Percentiles rank a stretch among this genome's conserved stretches.
Evolutionary conservation across 768 basidiomycete species (phyloP).

Genomic region (Paxillus involutus): DNA sequence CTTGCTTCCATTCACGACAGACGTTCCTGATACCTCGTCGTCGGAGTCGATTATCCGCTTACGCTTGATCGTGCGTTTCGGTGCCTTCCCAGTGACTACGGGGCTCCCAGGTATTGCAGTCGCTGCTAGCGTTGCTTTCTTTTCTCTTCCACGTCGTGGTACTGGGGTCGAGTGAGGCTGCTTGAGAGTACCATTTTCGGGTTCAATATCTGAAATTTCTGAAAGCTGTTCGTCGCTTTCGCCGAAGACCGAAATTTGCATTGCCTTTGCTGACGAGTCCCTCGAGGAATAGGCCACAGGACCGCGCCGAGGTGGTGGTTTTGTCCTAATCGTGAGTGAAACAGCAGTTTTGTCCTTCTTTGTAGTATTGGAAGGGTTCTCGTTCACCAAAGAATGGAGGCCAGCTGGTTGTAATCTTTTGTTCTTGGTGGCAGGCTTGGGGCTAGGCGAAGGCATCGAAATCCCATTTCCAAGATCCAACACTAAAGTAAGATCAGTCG

Average conservation of each 20-base stretch:
- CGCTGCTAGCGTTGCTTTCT: background rate
- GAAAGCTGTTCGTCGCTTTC: slow-evolving; percentile 27
- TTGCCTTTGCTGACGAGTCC: slow-evolving; percentile 6
- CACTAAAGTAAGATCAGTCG: background rate
- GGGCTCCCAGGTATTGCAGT: background rate
- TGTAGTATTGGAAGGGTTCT: background rate
- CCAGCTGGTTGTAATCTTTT: background rate
- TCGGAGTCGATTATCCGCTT: slow-evolving; percentile 21
- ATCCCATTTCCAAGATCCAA: background rate
- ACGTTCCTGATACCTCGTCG: slow-evolving; percentile 7
- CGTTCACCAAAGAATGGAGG: background rate
- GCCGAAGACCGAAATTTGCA: slow-evolving; percentile 16
- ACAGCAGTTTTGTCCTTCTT: background rate
- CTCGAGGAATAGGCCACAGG: background rate
- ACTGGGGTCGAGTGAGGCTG: background rate
- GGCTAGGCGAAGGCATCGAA: background rate
- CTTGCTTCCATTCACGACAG: background rate
- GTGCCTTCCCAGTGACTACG: background rate
- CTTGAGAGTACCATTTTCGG: background rate
- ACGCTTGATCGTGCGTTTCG: background rate
- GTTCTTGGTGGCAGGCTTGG: background rate
- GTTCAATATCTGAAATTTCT: slow-evolving; percentile 33
- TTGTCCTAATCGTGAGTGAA: background rate
- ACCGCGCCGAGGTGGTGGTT: background rate
- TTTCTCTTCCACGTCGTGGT: background rate